Evolutionary conservation across 352 stramenopile genomes (phyloP).

Genomic region (Phytopythium cucurbitacearum): DNA sequence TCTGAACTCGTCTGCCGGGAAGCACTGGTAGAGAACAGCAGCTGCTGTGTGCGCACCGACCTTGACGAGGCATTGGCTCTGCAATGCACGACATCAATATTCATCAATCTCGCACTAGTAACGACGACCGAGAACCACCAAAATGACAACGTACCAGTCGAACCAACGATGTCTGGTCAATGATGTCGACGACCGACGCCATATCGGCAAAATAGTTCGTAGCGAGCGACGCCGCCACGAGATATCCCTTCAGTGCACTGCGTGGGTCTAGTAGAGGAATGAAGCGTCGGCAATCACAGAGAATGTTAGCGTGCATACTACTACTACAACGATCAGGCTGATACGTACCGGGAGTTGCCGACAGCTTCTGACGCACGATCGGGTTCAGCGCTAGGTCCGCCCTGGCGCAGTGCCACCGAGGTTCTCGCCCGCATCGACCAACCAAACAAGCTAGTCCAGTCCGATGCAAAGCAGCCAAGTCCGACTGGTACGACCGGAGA

Average conservation of each 20-base stretch:
- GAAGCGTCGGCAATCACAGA: background rate
- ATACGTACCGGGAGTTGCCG: conserved; percentile 46
- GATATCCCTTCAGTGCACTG: conserved; percentile 61
- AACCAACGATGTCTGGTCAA: conserved; percentile 82
- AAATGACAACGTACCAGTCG: conserved; percentile 46
- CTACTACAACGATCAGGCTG: background rate
- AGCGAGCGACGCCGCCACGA: conserved; percentile 69
- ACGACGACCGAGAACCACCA: background rate
- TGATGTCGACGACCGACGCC: conserved; percentile 67
- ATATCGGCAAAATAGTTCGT: conserved; percentile 82
- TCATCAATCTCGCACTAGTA: background rate
- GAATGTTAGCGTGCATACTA: conserved; percentile 4
- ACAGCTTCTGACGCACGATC: conserved; percentile 62
- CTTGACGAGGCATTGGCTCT: conserved; percentile 85
- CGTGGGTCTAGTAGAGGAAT: conserved; percentile 46
- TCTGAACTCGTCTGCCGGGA: conserved; percentile 72
- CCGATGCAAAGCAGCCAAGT: conserved; percentile 56
- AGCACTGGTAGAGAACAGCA: conserved; percentile 83
- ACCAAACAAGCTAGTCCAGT: conserved; percentile 47
- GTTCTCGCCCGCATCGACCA: conserved; percentile 60
- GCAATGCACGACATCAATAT: background rate
- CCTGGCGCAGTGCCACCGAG: conserved; percentile 70
- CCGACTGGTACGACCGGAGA: conserved; percentile 47
- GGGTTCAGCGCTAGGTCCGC: conserved; percentile 71
- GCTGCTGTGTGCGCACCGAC: conserved; percentile 72